Conservation (phyloP, 495 filamentous ascomycete species). For the Aspergillus affinis region DNA sequence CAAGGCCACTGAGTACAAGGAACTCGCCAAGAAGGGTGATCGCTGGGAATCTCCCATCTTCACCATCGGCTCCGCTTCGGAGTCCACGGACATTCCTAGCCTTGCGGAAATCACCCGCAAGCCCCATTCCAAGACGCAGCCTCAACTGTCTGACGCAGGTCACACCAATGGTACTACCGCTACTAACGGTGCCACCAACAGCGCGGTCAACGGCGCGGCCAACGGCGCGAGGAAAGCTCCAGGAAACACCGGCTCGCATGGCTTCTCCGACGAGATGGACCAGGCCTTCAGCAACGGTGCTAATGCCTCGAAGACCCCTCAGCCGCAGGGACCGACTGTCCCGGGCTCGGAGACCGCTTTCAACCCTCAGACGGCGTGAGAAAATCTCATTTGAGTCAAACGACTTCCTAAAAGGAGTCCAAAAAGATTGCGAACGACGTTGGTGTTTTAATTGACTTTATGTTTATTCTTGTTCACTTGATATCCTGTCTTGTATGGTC, state of each 20-base stretch:
- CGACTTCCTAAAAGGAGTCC: background rate
- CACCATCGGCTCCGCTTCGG: constrained; percentile 74
- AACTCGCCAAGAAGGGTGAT: constrained; percentile 83
- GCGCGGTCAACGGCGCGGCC: background rate
- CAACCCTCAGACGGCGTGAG: constrained; percentile 29
- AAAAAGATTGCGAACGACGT: background rate
- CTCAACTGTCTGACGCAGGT: constrained; percentile 15
- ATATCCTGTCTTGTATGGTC: background rate
- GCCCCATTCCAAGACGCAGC: constrained; percentile 44
- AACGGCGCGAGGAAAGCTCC: background rate
- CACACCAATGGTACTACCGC: constrained; percentile 6
- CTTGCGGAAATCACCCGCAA: constrained; percentile 68
- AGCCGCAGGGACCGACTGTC: constrained; percentile 16
- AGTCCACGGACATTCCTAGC: constrained; percentile 68
- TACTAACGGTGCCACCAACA: constrained; percentile 19
- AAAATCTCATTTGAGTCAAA: background rate
- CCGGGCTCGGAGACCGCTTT: constrained; percentile 22
- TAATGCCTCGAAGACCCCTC: constrained; percentile 14
- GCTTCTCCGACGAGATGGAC: constrained; percentile 57
- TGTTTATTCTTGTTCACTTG: background rate
- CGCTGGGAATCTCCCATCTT: constrained; percentile 96
- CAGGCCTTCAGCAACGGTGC: constrained; percentile 45
- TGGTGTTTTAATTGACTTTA: background rate
- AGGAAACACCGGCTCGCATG: constrained; percentile 29
- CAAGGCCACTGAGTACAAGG: constrained; percentile 93